Evolutionary conservation across 2,329 filamentous ascomycete genomes (phyloP), one percentile per base, ranked within the genome.

Genomic region (Massarina eburnea): DNA sequence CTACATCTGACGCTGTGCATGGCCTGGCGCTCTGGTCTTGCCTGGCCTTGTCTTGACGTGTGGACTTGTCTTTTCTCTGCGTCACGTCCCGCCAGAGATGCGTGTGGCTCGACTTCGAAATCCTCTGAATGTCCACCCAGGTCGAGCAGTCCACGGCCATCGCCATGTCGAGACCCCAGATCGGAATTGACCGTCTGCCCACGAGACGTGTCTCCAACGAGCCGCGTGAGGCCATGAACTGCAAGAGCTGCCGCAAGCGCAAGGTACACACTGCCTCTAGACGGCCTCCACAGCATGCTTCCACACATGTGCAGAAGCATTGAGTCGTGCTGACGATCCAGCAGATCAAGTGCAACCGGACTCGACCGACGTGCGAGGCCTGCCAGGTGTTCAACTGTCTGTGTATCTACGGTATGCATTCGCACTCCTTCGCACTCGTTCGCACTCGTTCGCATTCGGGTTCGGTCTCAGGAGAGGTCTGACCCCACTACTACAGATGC

Each of bases 201-300:
- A 79, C 84, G 43, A 83, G 86, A 52, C 83, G 86, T 33, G 76
- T 83, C 71, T 84, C 80, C 70, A 86, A 82, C 60, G 88, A 94
- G 68, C 88, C 88, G 32, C 84, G 88, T 61, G 90, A 95, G 76
- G 88, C 88, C 26, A 95, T 95, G 90, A 95, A 95, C 71, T 95
- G 90, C 82, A 95, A 95, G 72, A 94, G 89, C 45, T 95, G 90
- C 76, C 83, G 90, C 58, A 95, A 95, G 73, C 81, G 90, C 74
- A 95, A 95, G 85, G 89, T 92, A 71, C 3, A 14, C 24, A 26
- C 9, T 14, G 27, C 6, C 27, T 8, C 9, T 7, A 4, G 9
- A n/a, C n/a, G n/a, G n/a, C n/a, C n/a, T n/a, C n/a, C n/a, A n/a
- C n/a, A n/a, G n/a, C n/a, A n/a, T n/a, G n/a, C n/a, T n/a, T n/a